A percentile compares a stretch with the other conserved stretches of the same genome.
Evolutionary conservation across 768 basidiomycete species (phyloP).

Genomic region (Nidularia sp.): DNA sequence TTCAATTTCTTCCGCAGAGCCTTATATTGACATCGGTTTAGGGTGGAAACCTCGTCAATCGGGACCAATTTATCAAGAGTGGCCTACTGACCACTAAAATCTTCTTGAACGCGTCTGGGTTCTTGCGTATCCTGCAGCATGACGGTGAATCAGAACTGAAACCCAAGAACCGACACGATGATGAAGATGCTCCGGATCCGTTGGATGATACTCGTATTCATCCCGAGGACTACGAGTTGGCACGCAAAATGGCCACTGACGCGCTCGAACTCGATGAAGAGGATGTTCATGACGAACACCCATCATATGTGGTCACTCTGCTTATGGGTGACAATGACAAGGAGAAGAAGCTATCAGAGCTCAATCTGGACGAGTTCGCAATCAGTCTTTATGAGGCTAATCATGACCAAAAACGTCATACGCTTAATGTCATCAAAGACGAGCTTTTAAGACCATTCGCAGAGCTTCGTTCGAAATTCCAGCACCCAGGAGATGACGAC

Average conservation of each 20-base stretch:
- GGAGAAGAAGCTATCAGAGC: slow-evolving; percentile 78
- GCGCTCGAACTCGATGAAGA: slow-evolving; percentile 97
- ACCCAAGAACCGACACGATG: slow-evolving; percentile 63
- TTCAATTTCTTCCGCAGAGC: background rate
- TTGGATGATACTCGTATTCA: slow-evolving; percentile 95
- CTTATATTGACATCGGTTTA: slow-evolving; percentile 22
- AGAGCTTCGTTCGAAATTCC: slow-evolving; percentile 69
- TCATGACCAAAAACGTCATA: slow-evolving; percentile 83
- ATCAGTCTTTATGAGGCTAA: slow-evolving; percentile 84
- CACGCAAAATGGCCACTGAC: slow-evolving; percentile 97
- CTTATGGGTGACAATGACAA: slow-evolving; percentile 83
- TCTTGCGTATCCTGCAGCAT: slow-evolving; percentile 78
- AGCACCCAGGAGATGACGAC: slow-evolving; percentile 66
- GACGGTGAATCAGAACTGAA: slow-evolving; percentile 46
- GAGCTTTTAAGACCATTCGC: slow-evolving; percentile 80
- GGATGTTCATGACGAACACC: slow-evolving; percentile 88
- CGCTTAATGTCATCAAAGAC: slow-evolving; percentile 81
- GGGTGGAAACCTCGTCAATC: slow-evolving; percentile 86
- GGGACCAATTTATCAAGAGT: slow-evolving; percentile 83
- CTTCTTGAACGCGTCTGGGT: slow-evolving; percentile 90
- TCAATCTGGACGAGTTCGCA: slow-evolving; percentile 95
- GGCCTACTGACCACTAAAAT: slow-evolving; percentile 80
- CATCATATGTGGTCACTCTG: slow-evolving; percentile 81
- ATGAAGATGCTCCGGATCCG: slow-evolving; percentile 77
- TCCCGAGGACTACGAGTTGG: slow-evolving; percentile 95